Base-by-base conservation (phyloP, 2,329 filamentous ascomycete genomes). In the Aspergillus chevalieri region DNA sequence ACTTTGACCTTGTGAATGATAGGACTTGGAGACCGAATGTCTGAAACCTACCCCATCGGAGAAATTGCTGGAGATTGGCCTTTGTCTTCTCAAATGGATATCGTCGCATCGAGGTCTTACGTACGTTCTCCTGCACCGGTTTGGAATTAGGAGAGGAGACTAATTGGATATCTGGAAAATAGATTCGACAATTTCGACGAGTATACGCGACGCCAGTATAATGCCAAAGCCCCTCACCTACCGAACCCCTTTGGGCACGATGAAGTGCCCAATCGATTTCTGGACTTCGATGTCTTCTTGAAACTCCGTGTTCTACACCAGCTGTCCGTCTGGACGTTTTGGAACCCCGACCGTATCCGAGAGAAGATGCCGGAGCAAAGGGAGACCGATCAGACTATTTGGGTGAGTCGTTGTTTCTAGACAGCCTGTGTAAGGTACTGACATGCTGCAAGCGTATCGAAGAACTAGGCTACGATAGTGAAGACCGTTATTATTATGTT, bases 101-200 rank as follows among this genome's bases (percentile, higher is more conserved):
- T 96, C 93, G 28, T 95, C 91, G 52, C 90, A 96, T 74, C 86
- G 91, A 56, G 91, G 91, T 55, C 76, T 97, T 44, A 94, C 86
- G 90, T 95, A 81, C 58, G 87, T 78, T 43, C 30, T 43, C 21
- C 10, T 17, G 15, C n/a, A 4, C n/a, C 19, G 14, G 3, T 9
- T 39, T 45, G 47, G 28, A 46, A 50, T 59, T 19, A 54, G 46
- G n/a, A 34, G 10, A n/a, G 30, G 19, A 36, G 10, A 34, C 57
- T 60, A 28, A 56, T n/a, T 19, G 26, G 21, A 19, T 14, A 14
- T 39, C 42, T 45, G 17, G 36, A 10, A 30, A 43, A 46, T 59
- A 96, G 91, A 1, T 81, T 78, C 47, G 90, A 94, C 3, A 85
- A 93, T 44, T 95, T 97, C 60, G 90, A 97, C 65, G 90, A 96